phyloP scores from a whole-genome alignment of 805 yeast species.

The Kluyveromyces wickerhamii region DNA sequence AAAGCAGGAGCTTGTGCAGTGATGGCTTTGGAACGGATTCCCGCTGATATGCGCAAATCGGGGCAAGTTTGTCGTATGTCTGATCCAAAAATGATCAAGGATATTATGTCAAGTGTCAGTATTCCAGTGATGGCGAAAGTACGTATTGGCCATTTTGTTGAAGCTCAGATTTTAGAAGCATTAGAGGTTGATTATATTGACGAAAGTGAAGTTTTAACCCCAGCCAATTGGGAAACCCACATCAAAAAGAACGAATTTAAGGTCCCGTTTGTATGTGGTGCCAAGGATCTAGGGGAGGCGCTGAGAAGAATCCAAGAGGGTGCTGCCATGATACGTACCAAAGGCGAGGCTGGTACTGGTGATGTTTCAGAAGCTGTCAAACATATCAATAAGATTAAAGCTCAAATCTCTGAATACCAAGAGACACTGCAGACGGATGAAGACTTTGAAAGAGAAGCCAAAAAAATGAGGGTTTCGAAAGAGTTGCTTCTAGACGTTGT shows the following conservation, averaged over 20 bases:
- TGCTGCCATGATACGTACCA: conserved; percentile 81
- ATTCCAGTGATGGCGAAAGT: conserved; percentile 83
- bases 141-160: conserved; percentile 76
- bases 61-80: conserved; percentile 85
- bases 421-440: conserved; percentile 37
- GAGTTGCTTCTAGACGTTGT: conserved; percentile 38
- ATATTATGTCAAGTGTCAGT: conserved; percentile 56
- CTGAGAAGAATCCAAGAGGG: conserved; percentile 72
- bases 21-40: conserved; percentile 80
- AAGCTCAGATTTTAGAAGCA: conserved; percentile 69
- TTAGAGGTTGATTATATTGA: conserved; percentile 73
- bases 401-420: conserved; percentile 36
- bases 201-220: conserved; percentile 78
- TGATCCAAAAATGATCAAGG: conserved; percentile 71
- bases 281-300: conserved; percentile 75
- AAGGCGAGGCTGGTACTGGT: conserved; percentile 88
- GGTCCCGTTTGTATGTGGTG: conserved; percentile 81
- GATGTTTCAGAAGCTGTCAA: conserved; percentile 76
- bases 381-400: conserved; percentile 56
- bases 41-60: conserved; percentile 75
- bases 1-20: conserved; percentile 84
- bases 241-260: conserved; percentile 51
- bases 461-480: conserved; percentile 50
- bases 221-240: conserved; percentile 65
- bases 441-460: conserved; percentile 42